A percentile compares a stretch with the other conserved stretches of the same genome.
phyloP scores from a whole-genome alignment of 2,329 filamentous ascomycete species.

The Microdochium paspali region DNA sequence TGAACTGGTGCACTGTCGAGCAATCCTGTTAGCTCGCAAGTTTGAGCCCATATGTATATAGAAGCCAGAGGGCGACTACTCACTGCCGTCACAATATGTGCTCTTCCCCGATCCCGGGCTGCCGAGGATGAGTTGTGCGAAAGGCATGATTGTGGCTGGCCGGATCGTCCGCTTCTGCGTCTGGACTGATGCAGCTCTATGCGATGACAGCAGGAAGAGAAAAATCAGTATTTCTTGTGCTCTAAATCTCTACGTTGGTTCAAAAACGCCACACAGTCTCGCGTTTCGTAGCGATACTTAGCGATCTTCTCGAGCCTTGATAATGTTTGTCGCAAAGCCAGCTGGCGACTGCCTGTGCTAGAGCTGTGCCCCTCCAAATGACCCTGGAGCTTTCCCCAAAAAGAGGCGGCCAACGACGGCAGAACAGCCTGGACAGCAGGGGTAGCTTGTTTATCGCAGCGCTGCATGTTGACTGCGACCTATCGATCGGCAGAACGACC shows the following conservation, averaged over 20 bases:
- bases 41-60: neutral
- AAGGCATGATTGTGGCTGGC: slow-evolving; percentile 41
- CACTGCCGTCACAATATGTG: slow-evolving; percentile 93
- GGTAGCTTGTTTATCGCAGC: neutral
- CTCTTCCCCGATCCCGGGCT: slow-evolving; percentile 93
- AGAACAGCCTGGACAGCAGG: neutral
- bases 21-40: neutral
- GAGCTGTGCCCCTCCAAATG: no score
- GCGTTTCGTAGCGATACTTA: no score
- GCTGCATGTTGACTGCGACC: neutral
- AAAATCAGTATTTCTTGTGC: no score
- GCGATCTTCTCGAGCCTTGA: no score
- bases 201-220: no score
- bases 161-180: neutral
- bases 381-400: no score
- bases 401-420: no score
- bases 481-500: neutral
- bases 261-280: no score
- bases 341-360: no score
- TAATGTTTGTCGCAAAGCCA: no score
- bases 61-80: slow-evolving; percentile 16
- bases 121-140: slow-evolving; percentile 78
- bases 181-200: no score
- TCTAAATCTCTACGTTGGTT: no score
- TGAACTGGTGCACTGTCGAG: slow-evolving; percentile 79